Percentiles rank a stretch among this genome's conserved stretches.
phyloP scores from a whole-genome alignment of 2,329 filamentous ascomycete genomes.

The Alternaria angustiovoidea region DNA sequence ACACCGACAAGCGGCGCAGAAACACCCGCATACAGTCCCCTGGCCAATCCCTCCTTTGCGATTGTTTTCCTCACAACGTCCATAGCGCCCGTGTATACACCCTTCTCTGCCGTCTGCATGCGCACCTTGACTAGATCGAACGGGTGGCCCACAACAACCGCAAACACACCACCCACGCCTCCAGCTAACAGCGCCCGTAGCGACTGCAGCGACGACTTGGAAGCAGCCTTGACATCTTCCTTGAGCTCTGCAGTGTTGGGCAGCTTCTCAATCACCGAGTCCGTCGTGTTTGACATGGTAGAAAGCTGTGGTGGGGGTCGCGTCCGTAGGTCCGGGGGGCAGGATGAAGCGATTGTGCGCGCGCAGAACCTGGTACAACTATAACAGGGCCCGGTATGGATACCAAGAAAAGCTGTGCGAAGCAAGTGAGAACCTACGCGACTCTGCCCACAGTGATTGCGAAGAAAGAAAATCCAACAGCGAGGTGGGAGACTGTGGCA shows the following conservation, averaged over 20 bases:
- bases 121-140: slow-evolving; percentile 99
- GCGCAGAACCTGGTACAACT: too few relatives aligned
- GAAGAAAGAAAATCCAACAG: slow-evolving; percentile 15
- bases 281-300: slow-evolving; percentile 36
- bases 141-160: slow-evolving; percentile 90
- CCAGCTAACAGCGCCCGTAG: slow-evolving; percentile 86
- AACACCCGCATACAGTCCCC: slow-evolving; percentile 94
- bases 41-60: slow-evolving; percentile 79
- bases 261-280: slow-evolving; percentile 40
- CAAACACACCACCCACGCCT: slow-evolving; percentile 91
- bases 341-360: slow-evolving; percentile 13
- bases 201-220: slow-evolving; percentile 66
- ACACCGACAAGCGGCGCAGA: slow-evolving; percentile 94
- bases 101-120: slow-evolving; percentile 92
- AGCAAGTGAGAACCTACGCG: neutral
- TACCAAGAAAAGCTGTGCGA: slow-evolving; percentile 1
- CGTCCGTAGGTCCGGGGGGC: neutral
- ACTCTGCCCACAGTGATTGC: neutral
- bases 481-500: slow-evolving; percentile 25
- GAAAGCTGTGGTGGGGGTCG: slow-evolving; percentile 8
- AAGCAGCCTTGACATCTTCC: slow-evolving; percentile 60
- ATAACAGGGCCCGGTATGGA: too few relatives aligned
- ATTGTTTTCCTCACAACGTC: slow-evolving; percentile 92
- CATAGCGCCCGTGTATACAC: slow-evolving; percentile 87
- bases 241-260: slow-evolving; percentile 58